Evolutionary conservation across 805 yeast species (phyloP).

Genomic region (Yamadazyma nakazawae): DNA sequence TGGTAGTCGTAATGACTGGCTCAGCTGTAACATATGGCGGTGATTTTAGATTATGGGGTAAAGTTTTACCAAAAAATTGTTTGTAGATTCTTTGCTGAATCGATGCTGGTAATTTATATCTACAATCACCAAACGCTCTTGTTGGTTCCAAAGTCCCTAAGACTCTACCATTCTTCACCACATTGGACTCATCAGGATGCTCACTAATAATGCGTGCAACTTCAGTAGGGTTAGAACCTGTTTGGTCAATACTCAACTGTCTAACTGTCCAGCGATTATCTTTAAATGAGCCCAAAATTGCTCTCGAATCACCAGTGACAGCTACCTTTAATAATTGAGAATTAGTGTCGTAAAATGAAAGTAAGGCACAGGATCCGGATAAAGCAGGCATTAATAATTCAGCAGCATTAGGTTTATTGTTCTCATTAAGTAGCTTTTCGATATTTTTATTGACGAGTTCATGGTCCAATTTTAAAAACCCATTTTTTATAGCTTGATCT

Average conservation of each 20-base stretch:
- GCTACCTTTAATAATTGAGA: slow-evolving; percentile 78
- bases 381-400: slow-evolving; percentile 86
- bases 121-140: slow-evolving; percentile 95
- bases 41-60: slow-evolving; percentile 70
- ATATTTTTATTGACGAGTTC: slow-evolving; percentile 79
- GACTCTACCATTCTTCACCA: slow-evolving; percentile 81
- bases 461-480: slow-evolving; percentile 79
- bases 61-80: slow-evolving; percentile 75
- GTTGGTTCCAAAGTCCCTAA: slow-evolving; percentile 93
- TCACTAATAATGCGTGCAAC: slow-evolving; percentile 77
- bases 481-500: slow-evolving; percentile 76
- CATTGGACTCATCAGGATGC: slow-evolving; percentile 89
- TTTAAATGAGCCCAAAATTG: slow-evolving; percentile 72
- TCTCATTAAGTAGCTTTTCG: slow-evolving; percentile 62
- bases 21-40: slow-evolving; percentile 98
- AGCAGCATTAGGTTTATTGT: slow-evolving; percentile 65
- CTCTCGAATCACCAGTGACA: slow-evolving; percentile 94
- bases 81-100: slow-evolving; percentile 72
- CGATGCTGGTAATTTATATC: slow-evolving; percentile 79
- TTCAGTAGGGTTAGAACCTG: slow-evolving; percentile 88
- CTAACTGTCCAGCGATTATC: slow-evolving; percentile 82
- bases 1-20: slow-evolving; percentile 84
- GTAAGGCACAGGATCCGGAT: slow-evolving; percentile 90
- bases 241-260: slow-evolving; percentile 86
- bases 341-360: slow-evolving; percentile 81